phyloP scores from a whole-genome alignment of 176 grass and related monocot species.

The Ampelocalamus luodianensis region DNA sequence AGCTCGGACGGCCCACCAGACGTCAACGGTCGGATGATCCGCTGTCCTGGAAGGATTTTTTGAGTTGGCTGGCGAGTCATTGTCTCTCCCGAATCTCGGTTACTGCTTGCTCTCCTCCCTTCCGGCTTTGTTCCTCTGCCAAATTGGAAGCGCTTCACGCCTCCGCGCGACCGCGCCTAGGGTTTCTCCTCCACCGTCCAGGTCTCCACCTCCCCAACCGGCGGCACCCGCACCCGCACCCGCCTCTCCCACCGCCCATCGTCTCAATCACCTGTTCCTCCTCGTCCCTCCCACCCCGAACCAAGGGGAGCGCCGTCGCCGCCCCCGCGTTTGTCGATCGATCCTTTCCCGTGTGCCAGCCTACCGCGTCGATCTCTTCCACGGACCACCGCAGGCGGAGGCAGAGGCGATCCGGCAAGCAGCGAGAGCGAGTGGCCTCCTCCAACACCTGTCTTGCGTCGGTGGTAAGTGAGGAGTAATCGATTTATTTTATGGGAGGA shows the following conservation, averaged over 20 bases:
- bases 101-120: no score
- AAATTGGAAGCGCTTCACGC: no score
- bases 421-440: background rate
- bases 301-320: background rate
- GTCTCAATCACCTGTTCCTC: background rate
- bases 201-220: background rate
- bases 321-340: no score
- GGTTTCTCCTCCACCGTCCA: background rate
- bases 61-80: no score
- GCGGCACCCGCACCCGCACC: no score
- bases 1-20: no score
- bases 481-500: background rate
- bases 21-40: no score
- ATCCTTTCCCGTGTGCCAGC: background rate
- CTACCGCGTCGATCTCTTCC: no score
- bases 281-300: background rate
- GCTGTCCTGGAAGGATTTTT: no score
- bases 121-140: no score
- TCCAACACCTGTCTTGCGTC: background rate
- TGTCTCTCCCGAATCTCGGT: no score
- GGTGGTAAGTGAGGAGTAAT: background rate
- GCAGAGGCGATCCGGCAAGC: background rate
- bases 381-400: background rate
- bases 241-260: background rate
- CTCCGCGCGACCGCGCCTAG: no score